Base-by-base conservation (phyloP, 208 protist species). In the Leishmania tarentolae region DNA sequence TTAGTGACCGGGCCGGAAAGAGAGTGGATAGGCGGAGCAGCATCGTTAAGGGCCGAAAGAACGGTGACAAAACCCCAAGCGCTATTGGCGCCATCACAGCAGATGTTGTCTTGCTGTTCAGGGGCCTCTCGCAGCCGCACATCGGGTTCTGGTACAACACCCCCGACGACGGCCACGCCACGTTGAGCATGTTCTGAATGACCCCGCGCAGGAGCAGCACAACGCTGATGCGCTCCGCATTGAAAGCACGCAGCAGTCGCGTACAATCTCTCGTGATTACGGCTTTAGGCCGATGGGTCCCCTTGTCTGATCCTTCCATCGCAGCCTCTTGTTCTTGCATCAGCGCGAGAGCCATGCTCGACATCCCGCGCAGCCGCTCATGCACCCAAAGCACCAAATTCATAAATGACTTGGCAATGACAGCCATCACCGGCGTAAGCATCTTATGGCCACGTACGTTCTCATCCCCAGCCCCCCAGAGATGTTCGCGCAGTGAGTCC, bases 141-240 rank as follows among this genome's bases (percentile, higher is more conserved):
- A 71, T 59, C 3, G 73, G 61, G n/a, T 78, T 78, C 75, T 91
- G 87, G 73, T 93, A 97, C 42, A 97, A 68, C 47, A 95, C 88
- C 21, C 94, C 92, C 1, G 91, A 95, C n/a, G 83, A 92, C 1
- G 94, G 94, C 92, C 92, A 97, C 56, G 90, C 91, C n/a, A 94
- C 80, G 78, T 86, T 87, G 31, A 95, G 85, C 85, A 95, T 84
- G 81, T 88, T 94, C 24, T 87, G 87, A 17, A 93, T 84, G 17
- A 85, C 76, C 50, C 82, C 83, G 19, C 82, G 83, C 56, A 92
- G 66, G n/a, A 97, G 86, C 70, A 94, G 63, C 56, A 83, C 86
- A 6, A 96, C 78, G 21, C 86, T 82, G 52, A 80, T 83, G 46
- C 90, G 86, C 83, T 94, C 91, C 8, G 79, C 86, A 76, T 95